Base-by-base conservation (phyloP, 306 rosid species). In the Dalbergia cochinchinensis region DNA sequence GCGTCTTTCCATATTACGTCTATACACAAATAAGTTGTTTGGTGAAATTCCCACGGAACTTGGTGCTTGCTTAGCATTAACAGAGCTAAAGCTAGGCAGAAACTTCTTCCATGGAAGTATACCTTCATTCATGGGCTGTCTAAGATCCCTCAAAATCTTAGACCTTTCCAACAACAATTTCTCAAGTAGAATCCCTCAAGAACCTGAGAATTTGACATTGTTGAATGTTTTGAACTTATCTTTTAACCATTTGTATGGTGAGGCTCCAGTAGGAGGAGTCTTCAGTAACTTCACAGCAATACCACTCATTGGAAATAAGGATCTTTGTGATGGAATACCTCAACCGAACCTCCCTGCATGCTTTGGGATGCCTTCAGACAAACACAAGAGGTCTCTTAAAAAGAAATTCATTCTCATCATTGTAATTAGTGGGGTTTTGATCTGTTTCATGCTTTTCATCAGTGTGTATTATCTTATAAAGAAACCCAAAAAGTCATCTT, bases 321-420 rank as follows among this genome's bases (percentile, higher is more conserved):
- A 68, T 54, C 88, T 84, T 34, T 84, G 87, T 59, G 87, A 86
- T 1, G 92, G 85, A 0, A 79, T 84, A 1, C 77, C 81, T 67
- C 60, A 82, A 47, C 1, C 84, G 15, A 67, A 58, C 57, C 16
- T 84, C 0, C 73, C 60, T 1, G 1, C 16, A 18, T 86, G 90
- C 71, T 22, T 48, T 33, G 19, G 4, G 20, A 10, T 5, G 0
- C 64, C 34, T 0, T 15, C 45, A 9, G 22, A 77, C 50, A 81
- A 69, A 19, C 83, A 65, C 5, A 37, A 4, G n/a, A 6, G 34
- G 7, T 42, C 39, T 9, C 34, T 44, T 12, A 22, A 58, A 67
- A 67, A 31, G 64, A 72, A 58, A 63, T 54, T 48, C 2, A n/a
- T 81, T 51, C 8, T 20, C 39, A 61, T 77, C 53, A n/a, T 11